Evolutionary conservation across 176 grass and related monocot genomes (phyloP).

Genomic region (Cymbopogon citratus): DNA sequence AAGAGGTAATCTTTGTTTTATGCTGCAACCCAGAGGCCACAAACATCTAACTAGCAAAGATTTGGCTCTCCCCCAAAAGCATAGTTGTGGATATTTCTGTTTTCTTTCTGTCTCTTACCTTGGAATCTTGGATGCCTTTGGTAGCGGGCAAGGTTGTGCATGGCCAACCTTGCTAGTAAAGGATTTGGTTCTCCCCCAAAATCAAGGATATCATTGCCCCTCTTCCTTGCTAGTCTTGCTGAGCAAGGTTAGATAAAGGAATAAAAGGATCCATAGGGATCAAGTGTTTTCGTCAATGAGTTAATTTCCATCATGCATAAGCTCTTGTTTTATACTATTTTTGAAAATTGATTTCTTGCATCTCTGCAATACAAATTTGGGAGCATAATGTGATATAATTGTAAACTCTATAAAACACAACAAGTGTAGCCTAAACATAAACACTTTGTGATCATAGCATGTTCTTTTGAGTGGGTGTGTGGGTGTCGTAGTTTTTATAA

Average conservation of each 20-base stretch:
- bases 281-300: neutral
- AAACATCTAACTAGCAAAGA: neutral
- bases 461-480: neutral
- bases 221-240: neutral
- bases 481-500: neutral
- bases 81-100: neutral
- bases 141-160: neutral
- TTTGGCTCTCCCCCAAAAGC: too few species aligned
- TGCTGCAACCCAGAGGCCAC: neutral
- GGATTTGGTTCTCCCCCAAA: neutral
- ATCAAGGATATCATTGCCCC: neutral
- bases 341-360: neutral
- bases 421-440: neutral
- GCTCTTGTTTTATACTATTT: neutral
- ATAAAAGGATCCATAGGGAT: neutral
- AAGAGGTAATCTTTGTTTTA: slow-evolving; percentile 57
- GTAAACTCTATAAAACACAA: neutral
- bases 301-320: neutral
- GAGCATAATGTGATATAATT: neutral
- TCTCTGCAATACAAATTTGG: neutral
- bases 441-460: neutral
- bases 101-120: neutral
- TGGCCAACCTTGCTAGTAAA: neutral
- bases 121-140: neutral
- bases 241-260: neutral